phyloP scores from a whole-genome alignment of 1,284 basidiomycete species.

The Naganishia liquefaciens region DNA sequence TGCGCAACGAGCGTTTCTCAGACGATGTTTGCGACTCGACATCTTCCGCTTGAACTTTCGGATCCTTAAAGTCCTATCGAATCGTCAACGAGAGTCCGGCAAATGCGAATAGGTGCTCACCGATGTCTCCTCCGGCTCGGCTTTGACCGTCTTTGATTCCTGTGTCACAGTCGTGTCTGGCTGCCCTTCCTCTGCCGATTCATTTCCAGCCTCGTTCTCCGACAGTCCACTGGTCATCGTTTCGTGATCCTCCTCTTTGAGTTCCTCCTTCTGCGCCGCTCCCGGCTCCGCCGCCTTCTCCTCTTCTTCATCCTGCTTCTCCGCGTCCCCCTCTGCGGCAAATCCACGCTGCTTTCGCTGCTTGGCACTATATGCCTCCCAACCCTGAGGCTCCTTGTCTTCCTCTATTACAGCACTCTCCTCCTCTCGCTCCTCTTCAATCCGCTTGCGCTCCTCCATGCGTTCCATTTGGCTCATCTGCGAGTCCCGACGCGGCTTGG shows the following conservation, averaged over 20 bases:
- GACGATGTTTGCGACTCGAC: conserved; percentile 2
- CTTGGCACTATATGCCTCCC: conserved; percentile 42
- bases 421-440: conserved; percentile 24
- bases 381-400: conserved; percentile 38
- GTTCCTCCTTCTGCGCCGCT: neutral
- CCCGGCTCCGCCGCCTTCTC: conserved; percentile 1
- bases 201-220: conserved; percentile 12
- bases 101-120: neutral
- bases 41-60: conserved; percentile 3
- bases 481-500: conserved; percentile 26
- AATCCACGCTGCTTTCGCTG: conserved; percentile 42
- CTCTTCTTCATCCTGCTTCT: neutral
- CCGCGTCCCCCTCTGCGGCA: conserved; percentile 34
- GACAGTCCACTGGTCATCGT: conserved; percentile 18
- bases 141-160: neutral
- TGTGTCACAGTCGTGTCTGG: conserved; percentile 14
- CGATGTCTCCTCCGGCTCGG: neutral
- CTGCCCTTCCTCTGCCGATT: conserved; percentile 12
- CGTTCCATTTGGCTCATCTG: conserved; percentile 31
- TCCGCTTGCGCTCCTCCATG: conserved; percentile 12
- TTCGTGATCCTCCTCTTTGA: conserved; percentile 34
- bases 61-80: neutral
- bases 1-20: conserved; percentile 19
- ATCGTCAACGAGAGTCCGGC: neutral
- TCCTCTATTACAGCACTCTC: conserved; percentile 25